Evolutionary conservation across 495 filamentous ascomycete genomes (phyloP), one percentile per base, ranked within the genome.

Genomic region (Annulohypoxylon nitens): DNA sequence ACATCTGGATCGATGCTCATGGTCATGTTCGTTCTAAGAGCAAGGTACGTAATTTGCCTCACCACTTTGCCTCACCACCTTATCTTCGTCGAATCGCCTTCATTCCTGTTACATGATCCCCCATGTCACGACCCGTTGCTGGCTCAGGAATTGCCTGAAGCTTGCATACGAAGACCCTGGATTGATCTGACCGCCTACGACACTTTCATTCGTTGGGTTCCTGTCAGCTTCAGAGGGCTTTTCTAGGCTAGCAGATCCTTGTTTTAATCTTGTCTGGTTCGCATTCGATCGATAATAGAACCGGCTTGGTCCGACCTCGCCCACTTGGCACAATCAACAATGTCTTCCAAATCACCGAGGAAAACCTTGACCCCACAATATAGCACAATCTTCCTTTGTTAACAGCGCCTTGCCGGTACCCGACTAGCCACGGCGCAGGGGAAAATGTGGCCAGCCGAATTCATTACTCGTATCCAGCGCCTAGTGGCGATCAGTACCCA

Each of bases 1-100:
- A 98, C 87, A 90, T 99, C 86, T 99, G 96, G 96, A 95, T 99
- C 78, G 96, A 99, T 81, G 74, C 75, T 50, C 20, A 69, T 14
- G 71, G 78, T 51, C 78, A 76, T 51, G 76, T 76, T 23, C 71
- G 76, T 41, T 78, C 76, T n/a, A 77, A 77, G 76, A 78, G 74
- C 71, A 76, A 78, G 74, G 74, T 78, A 80, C 54, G 96, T 97
- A 85, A 86, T 93, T 84, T 58, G 64, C 68, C 36, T 66, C 50
- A 23, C 64, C 60, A 61, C 30, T 93, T 84, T 58, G 64, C 68
- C 36, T 66, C 50, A 23, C 64, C 60, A 61, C 30, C 48, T 67
- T 72, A 71, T 76, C 70, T 77, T 50, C 58, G 61, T 74, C 77
- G 72, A 75, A 78, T 82, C 66, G 64, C 71, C 59, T 75, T 71